Evolutionary conservation across 768 basidiomycete species (phyloP), one percentile per base, ranked within the genome.

Genomic region (Naganishia vishniacii): DNA sequence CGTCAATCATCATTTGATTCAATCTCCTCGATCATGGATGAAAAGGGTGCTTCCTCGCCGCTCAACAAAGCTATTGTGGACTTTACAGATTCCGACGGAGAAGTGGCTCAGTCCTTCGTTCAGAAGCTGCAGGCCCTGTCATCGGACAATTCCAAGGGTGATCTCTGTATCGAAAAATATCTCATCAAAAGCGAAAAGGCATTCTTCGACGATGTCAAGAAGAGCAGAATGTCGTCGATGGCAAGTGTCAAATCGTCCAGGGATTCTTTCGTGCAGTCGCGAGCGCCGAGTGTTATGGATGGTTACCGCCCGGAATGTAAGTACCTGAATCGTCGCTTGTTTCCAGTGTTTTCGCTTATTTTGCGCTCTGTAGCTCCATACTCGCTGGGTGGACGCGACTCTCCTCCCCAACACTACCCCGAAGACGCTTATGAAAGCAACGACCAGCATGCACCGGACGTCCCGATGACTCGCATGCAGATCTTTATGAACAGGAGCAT

Each of bases 1-100:
- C 83, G 91, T 5, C 82, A 84, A 6, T 86, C 86, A 0, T 92
- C 90, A 0, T 85, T 88, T n/a, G 92, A 94, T 71, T 91, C 90
- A 5, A 92, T 94, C 62, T 85, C 88, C 15, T 87, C 89, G 3
- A 91, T 94, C 59, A 87, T 91, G 31, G 90, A 92, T 67, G 91
- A 94, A 70, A 94, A 94, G 80, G 80, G 82, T 0, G 88, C 88
- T 67, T 91, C 69, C 16, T 78, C 92, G 25, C 91, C 92, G 12
- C 80, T 94, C 65, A 95, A 95, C 80, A 94, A 93, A 78, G 90
- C 91, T 12, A 89, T 91, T 71, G 87, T 87, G 59, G 87, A 90
- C 65, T 95, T 95, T 78, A 94, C 92, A 23, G 92, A 94, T 75
- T 82, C 89, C 0, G 91, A 94, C 74, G 92, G 92, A 37, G 89